phyloP scores from a whole-genome alignment of 2,329 filamentous ascomycete species.

The Ceratocystiopsis sp. region DNA sequence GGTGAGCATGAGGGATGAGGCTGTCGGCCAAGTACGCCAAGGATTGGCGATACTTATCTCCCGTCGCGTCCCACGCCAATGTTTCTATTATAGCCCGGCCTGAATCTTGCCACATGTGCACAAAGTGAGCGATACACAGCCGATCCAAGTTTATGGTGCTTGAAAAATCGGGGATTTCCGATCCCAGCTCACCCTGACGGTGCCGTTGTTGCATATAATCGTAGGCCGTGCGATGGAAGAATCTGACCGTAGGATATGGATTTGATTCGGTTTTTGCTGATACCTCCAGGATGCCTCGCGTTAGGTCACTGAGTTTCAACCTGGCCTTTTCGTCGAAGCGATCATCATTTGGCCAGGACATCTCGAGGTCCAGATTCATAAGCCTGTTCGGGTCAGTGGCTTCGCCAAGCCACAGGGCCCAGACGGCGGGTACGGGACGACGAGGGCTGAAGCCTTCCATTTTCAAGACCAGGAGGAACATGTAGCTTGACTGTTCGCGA shows the following conservation, averaged over 20 bases:
- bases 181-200: background rate
- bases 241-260: background rate
- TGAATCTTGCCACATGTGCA: too few relatives aligned
- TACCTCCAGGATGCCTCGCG: background rate
- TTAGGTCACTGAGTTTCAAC: background rate
- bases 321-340: background rate
- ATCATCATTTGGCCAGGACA: too few relatives aligned
- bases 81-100: too few relatives aligned
- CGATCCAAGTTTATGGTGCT: too few relatives aligned
- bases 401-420: background rate
- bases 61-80: too few relatives aligned
- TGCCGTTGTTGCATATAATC: background rate
- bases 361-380: background rate
- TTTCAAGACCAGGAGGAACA: background rate
- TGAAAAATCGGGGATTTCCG: background rate
- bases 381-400: background rate
- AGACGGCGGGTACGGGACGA: background rate
- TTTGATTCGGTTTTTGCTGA: background rate
- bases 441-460: background rate
- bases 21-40: too few relatives aligned
- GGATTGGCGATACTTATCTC: too few relatives aligned
- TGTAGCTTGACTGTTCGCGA: background rate
- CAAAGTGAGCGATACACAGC: too few relatives aligned
- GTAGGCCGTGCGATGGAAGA: conserved; percentile 1
- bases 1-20: too few relatives aligned